Evolutionary conservation across 331 rosid species (phyloP).

Genomic region (Pyrus hybrid): DNA sequence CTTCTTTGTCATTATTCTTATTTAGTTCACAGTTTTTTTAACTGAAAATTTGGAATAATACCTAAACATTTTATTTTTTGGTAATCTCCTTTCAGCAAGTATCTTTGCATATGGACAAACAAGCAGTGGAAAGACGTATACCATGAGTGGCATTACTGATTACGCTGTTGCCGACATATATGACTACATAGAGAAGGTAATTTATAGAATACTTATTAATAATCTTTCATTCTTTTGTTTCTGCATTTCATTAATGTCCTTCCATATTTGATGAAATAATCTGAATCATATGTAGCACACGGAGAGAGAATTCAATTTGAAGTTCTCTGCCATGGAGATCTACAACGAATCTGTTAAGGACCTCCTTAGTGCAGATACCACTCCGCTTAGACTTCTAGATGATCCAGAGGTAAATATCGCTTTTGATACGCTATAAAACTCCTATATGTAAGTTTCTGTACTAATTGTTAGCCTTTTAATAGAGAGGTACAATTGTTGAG

Average conservation of each 20-base stretch:
- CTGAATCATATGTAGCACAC: constrained; percentile 38
- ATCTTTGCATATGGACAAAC: constrained; percentile 97
- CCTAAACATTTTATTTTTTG: not conserved
- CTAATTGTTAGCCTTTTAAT: constrained; percentile 28
- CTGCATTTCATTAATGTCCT: not conserved
- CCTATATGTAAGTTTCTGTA: not conserved
- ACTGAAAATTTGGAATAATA: not conserved
- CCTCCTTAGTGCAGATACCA: constrained; percentile 69
- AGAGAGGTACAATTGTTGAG: constrained; percentile 97
- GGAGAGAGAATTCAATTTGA: constrained; percentile 65
- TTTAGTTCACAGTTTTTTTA: constrained; percentile 7
- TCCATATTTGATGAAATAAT: constrained; percentile 9
- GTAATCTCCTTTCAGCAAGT: constrained; percentile 50
- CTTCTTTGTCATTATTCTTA: not conserved
- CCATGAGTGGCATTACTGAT: constrained; percentile 80
- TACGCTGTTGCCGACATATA: constrained; percentile 66
- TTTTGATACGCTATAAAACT: constrained; percentile 7
- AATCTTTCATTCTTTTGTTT: not conserved
- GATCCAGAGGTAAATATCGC: constrained; percentile 77
- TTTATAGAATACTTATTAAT: not conserved
- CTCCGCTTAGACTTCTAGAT: constrained; percentile 86
- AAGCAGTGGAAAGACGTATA: constrained; percentile 15
- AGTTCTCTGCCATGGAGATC: constrained; percentile 83
- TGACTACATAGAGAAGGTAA: constrained; percentile 55
- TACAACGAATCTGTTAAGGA: constrained; percentile 91